Base-by-base conservation (phyloP, 2,329 filamentous ascomycete species). In the Dryadomyces quercivorus region DNA sequence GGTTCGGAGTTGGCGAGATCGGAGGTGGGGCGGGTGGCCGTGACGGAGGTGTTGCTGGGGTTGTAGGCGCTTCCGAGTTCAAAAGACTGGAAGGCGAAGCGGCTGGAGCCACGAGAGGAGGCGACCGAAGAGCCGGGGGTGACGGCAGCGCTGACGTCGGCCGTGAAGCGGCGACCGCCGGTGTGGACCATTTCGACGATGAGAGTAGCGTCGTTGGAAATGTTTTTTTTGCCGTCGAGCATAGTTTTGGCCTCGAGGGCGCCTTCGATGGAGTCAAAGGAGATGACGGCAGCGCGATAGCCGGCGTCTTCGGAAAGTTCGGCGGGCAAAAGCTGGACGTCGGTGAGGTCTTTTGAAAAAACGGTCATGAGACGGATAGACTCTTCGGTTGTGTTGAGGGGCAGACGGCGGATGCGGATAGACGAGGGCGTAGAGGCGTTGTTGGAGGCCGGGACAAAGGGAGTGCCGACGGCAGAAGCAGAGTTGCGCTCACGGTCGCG, bases 11-110 rank as follows among this genome's bases (percentile, higher is more conserved):
- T 75, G n/a, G 78, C 72, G 50, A 85, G 74, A 57, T 86, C 82
- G 1, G 51, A 20, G 5, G 49, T 16, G 10, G 22, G 18, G 16
- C 34, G 15, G 16, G 44, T 22, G 12, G 20, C 49, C 57, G 73
- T 76, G 20, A 22, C 38, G 15, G 49, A n/a, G 18, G 44, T 18
- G 18, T 3, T 16, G 42, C 15, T 18, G 15, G 73, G 69, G 10
- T 21, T 45, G 72, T 72, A 57, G 75, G 81, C 56, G 77, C 74
- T 3, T 82, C 77, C 42, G 8, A 52, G 16, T 82, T 85, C 82
- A 56, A 80, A 68, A 6, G 76, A 71, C 57, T 82, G 78, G 62
- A 85, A 87, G 3, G 80, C 81, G 66, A 80, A 86, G 54, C 78
- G 75, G 42, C 70, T 67, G 16, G 71, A 69, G 51, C 71, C 71